Conservation (phyloP, 768 basidiomycete genomes). For the Leccinellum albellum region DNA sequence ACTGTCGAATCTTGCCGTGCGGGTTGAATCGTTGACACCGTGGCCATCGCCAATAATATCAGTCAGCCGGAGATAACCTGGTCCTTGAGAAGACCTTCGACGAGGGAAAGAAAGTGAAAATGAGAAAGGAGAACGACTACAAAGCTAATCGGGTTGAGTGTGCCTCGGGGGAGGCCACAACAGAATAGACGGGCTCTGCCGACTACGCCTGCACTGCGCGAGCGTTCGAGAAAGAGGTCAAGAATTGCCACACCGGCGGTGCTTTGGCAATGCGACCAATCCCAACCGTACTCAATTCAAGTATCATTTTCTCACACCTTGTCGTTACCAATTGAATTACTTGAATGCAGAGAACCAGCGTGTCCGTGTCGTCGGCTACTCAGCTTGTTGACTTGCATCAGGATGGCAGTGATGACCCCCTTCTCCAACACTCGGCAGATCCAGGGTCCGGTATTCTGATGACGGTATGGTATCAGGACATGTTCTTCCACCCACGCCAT, state of each 20-base stretch:
- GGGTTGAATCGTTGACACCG: conserved; percentile 51
- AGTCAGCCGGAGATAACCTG: conserved; percentile 21
- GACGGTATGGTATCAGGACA: background rate
- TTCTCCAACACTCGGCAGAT: background rate
- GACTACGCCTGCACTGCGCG: background rate
- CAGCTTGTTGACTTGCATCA: background rate
- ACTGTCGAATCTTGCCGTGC: conserved; percentile 38
- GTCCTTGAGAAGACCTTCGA: conserved; percentile 8
- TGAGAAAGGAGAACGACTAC: conserved; percentile 1
- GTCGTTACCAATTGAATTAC: background rate
- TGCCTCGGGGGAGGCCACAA: background rate
- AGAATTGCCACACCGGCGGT: conserved; percentile 3
- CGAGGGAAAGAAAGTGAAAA: conserved; percentile 7
- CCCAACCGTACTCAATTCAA: conserved; percentile 18
- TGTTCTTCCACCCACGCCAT: background rate
- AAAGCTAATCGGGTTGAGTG: conserved; percentile 3
- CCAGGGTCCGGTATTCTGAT: background rate
- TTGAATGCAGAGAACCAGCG: too few relatives aligned
- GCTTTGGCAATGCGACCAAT: conserved; percentile 14
- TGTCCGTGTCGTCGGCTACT: background rate
- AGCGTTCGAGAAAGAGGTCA: background rate
- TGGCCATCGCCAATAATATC: conserved; percentile 31
- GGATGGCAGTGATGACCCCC: too few relatives aligned
- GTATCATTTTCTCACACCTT: conserved; percentile 22
- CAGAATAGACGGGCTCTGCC: background rate